Percentiles rank a stretch among this genome's conserved stretches.
Conservation (phyloP, 1,284 basidiomycete genomes). For the Flammula alnicola region DNA sequence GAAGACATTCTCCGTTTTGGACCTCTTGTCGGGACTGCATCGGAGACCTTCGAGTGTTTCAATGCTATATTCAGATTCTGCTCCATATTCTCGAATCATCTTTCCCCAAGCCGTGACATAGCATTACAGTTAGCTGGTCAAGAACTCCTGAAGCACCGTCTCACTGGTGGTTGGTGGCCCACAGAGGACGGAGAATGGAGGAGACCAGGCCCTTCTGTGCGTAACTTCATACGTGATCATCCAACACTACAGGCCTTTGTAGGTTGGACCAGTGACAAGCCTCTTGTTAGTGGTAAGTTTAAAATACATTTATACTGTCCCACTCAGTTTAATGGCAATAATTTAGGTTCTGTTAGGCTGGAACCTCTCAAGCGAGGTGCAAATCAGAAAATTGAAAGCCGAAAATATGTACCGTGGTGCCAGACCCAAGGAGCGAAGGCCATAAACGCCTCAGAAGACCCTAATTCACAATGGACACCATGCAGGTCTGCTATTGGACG, state of each 20-base stretch:
- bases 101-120: slow-evolving; percentile 44
- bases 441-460: neutral
- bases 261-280: slow-evolving; percentile 16
- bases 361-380: neutral
- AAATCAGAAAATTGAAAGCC: neutral
- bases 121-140: slow-evolving; percentile 30
- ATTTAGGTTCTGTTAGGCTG: neutral
- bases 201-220: slow-evolving; percentile 21
- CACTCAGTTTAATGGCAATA: slow-evolving; percentile 2
- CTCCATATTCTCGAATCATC: slow-evolving; percentile 40
- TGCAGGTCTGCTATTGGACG: neutral
- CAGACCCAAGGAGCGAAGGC: neutral
- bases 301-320: too few relatives aligned
- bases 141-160: slow-evolving; percentile 35
- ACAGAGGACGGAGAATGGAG: slow-evolving; percentile 18
- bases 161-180: slow-evolving; percentile 35
- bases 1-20: slow-evolving; percentile 40
- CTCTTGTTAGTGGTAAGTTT: too few relatives aligned
- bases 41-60: slow-evolving; percentile 41
- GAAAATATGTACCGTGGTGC: neutral
- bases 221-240: slow-evolving; percentile 6
- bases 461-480: neutral
- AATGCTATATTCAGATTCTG: slow-evolving; percentile 40
- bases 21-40: slow-evolving; percentile 36
- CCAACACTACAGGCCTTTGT: slow-evolving; percentile 15